phyloP scores from a whole-genome alignment of 139 green algal genomes.

The Coccomyxa sp. region DNA sequence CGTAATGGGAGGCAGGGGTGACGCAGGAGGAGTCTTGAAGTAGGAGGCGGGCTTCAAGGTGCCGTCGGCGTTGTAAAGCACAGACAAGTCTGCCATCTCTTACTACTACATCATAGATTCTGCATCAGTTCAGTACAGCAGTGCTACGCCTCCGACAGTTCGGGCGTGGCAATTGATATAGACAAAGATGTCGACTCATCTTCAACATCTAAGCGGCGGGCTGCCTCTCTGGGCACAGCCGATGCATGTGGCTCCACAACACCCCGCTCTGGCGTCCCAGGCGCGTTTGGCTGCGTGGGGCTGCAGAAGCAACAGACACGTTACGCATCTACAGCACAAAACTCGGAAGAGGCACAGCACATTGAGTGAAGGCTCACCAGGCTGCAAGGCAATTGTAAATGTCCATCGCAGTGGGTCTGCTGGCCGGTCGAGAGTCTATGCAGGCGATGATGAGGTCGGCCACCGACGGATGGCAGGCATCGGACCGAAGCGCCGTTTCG shows the following conservation, averaged over 20 bases:
- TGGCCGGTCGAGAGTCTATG: not conserved
- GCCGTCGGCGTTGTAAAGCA: not conserved
- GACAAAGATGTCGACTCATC: conserved; percentile 1
- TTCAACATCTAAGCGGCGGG: not conserved
- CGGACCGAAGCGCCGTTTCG: not conserved
- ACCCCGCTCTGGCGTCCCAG: not conserved
- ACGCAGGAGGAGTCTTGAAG: not conserved
- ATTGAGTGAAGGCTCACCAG: not conserved
- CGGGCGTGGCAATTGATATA: not conserved
- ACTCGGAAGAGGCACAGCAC: not conserved
- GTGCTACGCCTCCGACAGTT: not conserved
- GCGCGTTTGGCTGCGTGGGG: not conserved
- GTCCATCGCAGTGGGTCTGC: not conserved
- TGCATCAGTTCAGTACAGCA: conserved; percentile 1
- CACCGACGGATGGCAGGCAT: not conserved
- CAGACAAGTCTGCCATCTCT: not conserved
- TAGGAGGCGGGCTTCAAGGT: not conserved
- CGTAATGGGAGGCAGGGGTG: not conserved
- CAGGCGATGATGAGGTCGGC: not conserved
- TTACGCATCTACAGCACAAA: not conserved
- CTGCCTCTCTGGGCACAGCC: not conserved
- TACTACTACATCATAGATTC: conserved; percentile 2
- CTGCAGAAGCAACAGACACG: not conserved
- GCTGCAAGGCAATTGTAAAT: not conserved
- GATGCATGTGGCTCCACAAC: not conserved